Evolutionary conservation across 768 basidiomycete species (phyloP).

Genomic region (Trametes coccinea): DNA sequence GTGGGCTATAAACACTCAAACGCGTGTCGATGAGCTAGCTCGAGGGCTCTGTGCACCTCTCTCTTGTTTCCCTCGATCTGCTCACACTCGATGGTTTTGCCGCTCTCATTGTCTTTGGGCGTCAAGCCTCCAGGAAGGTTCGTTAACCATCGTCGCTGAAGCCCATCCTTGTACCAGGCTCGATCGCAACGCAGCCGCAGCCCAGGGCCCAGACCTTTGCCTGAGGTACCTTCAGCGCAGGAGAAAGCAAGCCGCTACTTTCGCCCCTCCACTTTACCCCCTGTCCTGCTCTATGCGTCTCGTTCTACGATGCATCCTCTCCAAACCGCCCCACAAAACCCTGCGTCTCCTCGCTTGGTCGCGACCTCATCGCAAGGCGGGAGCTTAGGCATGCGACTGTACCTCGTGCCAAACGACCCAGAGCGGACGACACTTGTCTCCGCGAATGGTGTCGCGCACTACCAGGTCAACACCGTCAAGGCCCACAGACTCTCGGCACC

Average conservation of each 20-base stretch:
- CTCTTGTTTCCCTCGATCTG: background rate
- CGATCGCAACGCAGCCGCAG: slow-evolving; percentile 12
- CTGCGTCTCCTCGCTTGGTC: background rate
- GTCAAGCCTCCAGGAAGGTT: background rate
- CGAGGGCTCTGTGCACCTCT: too few relatives aligned
- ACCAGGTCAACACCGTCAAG: slow-evolving; percentile 43
- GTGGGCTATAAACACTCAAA: background rate
- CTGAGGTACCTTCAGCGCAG: background rate
- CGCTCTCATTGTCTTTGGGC: background rate
- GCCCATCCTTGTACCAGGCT: background rate
- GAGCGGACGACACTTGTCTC: slow-evolving; percentile 51
- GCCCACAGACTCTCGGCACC: slow-evolving; percentile 33
- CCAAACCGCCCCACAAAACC: background rate
- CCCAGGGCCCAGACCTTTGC: background rate
- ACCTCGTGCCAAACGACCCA: slow-evolving; percentile 52
- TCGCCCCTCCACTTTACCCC: background rate
- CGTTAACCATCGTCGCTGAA: background rate
- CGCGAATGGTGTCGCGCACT: slow-evolving; percentile 50
- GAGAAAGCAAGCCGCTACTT: slow-evolving; percentile 10
- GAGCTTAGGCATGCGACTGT: slow-evolving; percentile 46
- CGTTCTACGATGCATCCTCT: background rate
- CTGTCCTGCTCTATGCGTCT: background rate
- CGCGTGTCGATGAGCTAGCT: too few relatives aligned
- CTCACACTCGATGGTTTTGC: background rate
- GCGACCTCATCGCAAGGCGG: background rate